Base-by-base conservation (phyloP, 495 filamentous ascomycete genomes). In the Hyaloscypha hepaticicola region DNA sequence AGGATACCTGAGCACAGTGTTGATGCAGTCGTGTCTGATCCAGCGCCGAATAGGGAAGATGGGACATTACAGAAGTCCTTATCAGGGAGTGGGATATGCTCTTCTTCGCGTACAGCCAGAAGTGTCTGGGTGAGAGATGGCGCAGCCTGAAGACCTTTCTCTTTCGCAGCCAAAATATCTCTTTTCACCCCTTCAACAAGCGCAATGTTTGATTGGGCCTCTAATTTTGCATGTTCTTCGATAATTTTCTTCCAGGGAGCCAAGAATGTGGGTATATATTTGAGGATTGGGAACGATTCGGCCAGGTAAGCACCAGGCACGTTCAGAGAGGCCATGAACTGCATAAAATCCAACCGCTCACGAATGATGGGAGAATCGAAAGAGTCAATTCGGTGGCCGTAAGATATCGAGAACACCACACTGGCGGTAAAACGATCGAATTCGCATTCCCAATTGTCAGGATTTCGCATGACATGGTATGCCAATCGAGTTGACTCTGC, bases 1-100 rank as follows among this genome's bases (percentile, higher is more conserved):
- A 87, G 76, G 33, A 80, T 74, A 29, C 73, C 73, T 6, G 73
- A 77, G 67, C 73, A 80, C 60, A 80, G 67, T 0, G 78, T 80
- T 21, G 77, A 77, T 16, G 81, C 75, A 56, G 85, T 85, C 5
- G 87, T 89, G 70, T 89, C 87, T n/a, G 82, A 81, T 14, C 87
- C 87, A 14, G 87, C 87, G 3, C 84, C 85, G 62, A 88, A 88
- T 5, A 88, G 76, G 0, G 79, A 80, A 12, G 82, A 83, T 4
- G 84, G 82, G 1, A 85, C 74, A 67, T 83, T 85, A 1, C 80
- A 80, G 58, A 86, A 76, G 68, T 87, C 82, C 16, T 80, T 78
- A 50, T 86, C 83, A 5, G 76, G 76, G 62, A 84, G 72, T 27
- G 76, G 74, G 55, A 82, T 80, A 5, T 77, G 76, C 31, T 80